A percentile compares a stretch with the other conserved stretches of the same genome.
These are phyloP conservation scores for Boletus tylopilopsis DNA, from an alignment of 768 basidiomycete genomes.

Conservation along the genomic window DNA sequence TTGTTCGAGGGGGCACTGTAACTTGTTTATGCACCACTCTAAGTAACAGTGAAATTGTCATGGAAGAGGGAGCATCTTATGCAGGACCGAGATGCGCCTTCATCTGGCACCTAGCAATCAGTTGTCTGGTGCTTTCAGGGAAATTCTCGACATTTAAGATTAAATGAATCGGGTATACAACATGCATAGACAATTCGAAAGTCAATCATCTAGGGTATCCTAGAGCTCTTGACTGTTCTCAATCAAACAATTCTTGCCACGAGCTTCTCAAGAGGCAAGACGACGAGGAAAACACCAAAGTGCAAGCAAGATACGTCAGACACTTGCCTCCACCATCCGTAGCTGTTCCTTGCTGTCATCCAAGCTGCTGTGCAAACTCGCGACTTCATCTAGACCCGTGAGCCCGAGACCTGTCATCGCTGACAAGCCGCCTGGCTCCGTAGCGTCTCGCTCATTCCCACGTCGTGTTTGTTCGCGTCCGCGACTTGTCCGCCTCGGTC, in stretches of 20 bases:
- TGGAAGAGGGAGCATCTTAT: too few species aligned
- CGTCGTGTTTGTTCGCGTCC: constrained; percentile 12
- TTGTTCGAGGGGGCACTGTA: constrained; percentile 35
- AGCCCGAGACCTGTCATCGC: constrained; percentile 29
- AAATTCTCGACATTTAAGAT: too few species aligned
- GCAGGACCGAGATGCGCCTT: too few species aligned
- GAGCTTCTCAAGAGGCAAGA: neutral
- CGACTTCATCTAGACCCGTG: constrained; percentile 18
- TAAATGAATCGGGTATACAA: too few species aligned
- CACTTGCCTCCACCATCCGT: neutral
- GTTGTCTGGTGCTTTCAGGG: too few species aligned
- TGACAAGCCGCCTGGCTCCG: constrained; percentile 18
- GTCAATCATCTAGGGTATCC: neutral
- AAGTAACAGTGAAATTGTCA: too few species aligned
- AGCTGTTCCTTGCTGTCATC: constrained; percentile 16
- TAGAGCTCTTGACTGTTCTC: too few species aligned
- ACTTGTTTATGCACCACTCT: too few species aligned
- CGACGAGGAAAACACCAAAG: neutral
- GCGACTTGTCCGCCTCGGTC: constrained; percentile 1
- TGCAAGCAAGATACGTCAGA: neutral
- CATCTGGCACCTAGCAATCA: too few species aligned
- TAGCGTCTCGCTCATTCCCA: neutral
- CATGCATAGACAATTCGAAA: neutral
- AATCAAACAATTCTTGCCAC: neutral
- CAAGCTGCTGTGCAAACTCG: constrained; percentile 1